These are phyloP conservation scores for Cornus controversa DNA, from an alignment of 148 eudicot genomes.

Conservation along the genomic window DNA sequence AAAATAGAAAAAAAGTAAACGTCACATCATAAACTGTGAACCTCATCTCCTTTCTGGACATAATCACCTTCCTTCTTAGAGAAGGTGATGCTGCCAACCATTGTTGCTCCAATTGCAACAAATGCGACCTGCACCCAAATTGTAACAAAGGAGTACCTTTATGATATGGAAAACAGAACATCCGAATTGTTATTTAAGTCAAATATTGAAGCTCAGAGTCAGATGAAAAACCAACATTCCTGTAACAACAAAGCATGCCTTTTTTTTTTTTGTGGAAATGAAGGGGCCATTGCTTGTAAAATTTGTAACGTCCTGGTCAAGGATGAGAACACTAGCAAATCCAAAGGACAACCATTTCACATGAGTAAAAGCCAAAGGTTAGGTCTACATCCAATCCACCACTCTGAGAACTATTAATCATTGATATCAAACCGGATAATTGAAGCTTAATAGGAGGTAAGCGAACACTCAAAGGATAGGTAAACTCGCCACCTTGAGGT, in stretches of 20 bases:
- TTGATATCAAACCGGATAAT: too few species aligned
- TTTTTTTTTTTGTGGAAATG: neutral
- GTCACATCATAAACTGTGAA: conserved; percentile 19
- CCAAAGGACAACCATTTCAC: neutral
- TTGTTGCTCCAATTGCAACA: conserved; percentile 98
- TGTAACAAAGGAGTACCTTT: neutral
- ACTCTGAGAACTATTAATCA: neutral
- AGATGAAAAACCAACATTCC: neutral
- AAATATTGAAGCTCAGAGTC: neutral
- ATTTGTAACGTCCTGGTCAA: neutral
- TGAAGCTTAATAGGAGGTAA: too few species aligned
- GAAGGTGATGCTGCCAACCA: conserved; percentile 97
- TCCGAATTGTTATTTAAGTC: neutral
- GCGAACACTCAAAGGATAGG: too few species aligned
- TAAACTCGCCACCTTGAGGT: too few species aligned
- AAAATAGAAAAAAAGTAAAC: conserved; percentile 9
- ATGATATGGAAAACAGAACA: neutral
- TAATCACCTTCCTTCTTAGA: conserved; percentile 64
- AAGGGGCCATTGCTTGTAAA: neutral
- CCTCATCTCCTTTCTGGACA: conserved; percentile 94
- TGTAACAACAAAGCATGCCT: neutral
- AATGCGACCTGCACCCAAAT: conserved; percentile 73
- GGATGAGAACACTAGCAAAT: too few species aligned
- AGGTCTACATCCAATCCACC: neutral
- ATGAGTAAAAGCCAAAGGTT: neutral